A percentile compares a stretch with the other conserved stretches of the same genome.
Conservation (phyloP, 2,329 filamentous ascomycete species). For the Coniochaeta pulveracea region DNA sequence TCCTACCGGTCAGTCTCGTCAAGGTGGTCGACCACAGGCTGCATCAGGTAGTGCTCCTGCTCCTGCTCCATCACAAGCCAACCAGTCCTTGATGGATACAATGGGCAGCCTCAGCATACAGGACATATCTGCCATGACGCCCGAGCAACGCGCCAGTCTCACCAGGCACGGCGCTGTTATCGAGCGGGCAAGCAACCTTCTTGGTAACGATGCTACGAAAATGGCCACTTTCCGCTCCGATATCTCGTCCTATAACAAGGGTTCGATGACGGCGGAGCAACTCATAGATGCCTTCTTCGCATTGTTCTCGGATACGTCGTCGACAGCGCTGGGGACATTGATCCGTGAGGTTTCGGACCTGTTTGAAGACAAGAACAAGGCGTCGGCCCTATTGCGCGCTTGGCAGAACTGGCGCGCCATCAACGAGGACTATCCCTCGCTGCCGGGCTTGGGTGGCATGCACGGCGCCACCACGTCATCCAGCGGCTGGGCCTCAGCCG, state of each 20-base stretch:
- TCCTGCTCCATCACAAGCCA: not conserved
- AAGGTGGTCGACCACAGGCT: not conserved
- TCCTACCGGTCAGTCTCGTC: constrained; percentile 10
- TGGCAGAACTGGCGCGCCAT: constrained; percentile 96
- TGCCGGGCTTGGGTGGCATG: constrained; percentile 65
- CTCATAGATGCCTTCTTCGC: constrained; percentile 82
- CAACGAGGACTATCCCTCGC: constrained; percentile 86
- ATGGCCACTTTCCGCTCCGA: constrained; percentile 66
- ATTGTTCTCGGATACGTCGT: constrained; percentile 67
- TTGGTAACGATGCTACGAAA: constrained; percentile 67
- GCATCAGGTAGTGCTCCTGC: not conserved
- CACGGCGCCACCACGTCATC: constrained; percentile 46
- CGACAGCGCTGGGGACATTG: constrained; percentile 74
- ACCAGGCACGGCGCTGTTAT: constrained; percentile 76
- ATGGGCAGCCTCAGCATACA: constrained; percentile 40
- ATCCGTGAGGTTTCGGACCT: constrained; percentile 87
- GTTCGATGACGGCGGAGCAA: constrained; percentile 57
- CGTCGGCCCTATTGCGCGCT: constrained; percentile 62
- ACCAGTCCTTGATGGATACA: constrained; percentile 18
- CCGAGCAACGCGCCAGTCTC: constrained; percentile 71
- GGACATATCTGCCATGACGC: constrained; percentile 43
- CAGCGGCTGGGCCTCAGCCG: constrained; percentile 49
- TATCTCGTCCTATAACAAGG: constrained; percentile 68
- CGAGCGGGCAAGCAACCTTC: constrained; percentile 70
- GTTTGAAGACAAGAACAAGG: constrained; percentile 73